phyloP scores from a whole-genome alignment of 495 filamentous ascomycete genomes.

The Aspergillus incahuasiensis region DNA sequence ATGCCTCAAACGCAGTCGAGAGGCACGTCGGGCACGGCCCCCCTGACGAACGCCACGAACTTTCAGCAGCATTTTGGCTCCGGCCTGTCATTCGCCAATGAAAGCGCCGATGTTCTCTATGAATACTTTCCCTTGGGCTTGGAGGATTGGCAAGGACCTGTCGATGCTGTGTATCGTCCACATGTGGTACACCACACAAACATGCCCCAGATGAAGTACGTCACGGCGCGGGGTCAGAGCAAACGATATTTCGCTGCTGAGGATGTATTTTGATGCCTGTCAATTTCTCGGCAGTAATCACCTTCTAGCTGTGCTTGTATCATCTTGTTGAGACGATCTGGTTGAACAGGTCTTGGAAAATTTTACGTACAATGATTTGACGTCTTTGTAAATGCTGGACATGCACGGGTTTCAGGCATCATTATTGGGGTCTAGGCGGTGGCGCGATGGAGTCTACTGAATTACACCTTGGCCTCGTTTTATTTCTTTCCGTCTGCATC shows the following conservation, averaged over 20 bases:
- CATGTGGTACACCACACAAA: constrained; percentile 89
- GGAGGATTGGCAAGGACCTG: constrained; percentile 89
- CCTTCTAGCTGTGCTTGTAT: constrained; percentile 7
- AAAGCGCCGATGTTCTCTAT: constrained; percentile 76
- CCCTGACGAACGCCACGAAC: constrained; percentile 36
- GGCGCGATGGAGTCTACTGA: constrained; percentile 19
- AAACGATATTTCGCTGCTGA: constrained; percentile 82
- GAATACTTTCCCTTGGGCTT: constrained; percentile 87
- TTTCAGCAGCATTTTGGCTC: constrained; percentile 36
- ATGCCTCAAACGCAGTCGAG: constrained; percentile 30
- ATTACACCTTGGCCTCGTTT: constrained; percentile 1
- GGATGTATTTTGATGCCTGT: constrained; percentile 36
- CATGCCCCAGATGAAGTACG: constrained; percentile 70
- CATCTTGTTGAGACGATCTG: constrained; percentile 8
- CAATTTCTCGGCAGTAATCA: too few relatives aligned
- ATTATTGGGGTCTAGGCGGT: constrained; percentile 10
- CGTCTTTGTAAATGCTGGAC: constrained; percentile 13
- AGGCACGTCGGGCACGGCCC: constrained; percentile 31
- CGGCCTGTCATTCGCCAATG: constrained; percentile 54
- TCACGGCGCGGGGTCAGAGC: constrained; percentile 61
- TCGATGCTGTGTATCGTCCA: constrained; percentile 88
- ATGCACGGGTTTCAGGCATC: constrained; percentile 21
- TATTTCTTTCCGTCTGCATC: neutral
- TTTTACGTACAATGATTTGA: constrained; percentile 13
- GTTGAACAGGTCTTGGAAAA: constrained; percentile 5